Conservation (phyloP, 2,329 filamentous ascomycete genomes). For the Chaetomium sp. region DNA sequence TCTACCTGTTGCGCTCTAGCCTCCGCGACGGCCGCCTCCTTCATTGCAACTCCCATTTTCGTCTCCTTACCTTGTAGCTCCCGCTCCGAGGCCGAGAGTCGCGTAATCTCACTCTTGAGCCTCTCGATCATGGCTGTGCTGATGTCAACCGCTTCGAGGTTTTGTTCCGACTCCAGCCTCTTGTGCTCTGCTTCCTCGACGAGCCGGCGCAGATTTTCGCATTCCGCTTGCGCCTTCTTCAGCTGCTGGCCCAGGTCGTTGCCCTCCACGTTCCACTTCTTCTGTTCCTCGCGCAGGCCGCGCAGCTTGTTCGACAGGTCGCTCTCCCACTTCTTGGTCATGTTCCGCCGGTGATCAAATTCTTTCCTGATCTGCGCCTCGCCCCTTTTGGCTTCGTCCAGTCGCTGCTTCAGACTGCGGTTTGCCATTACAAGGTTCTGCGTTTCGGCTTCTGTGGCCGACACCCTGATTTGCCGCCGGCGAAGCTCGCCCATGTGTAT, state of each 20-base stretch:
- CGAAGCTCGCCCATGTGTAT: conserved; percentile 79
- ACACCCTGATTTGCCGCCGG: conserved; percentile 72
- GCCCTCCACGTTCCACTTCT: conserved; percentile 62
- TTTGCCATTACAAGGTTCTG: conserved; percentile 80
- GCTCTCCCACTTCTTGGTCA: conserved; percentile 77
- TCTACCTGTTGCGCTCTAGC: conserved; percentile 61
- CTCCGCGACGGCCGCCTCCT: conserved; percentile 60
- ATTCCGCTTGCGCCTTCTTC: conserved; percentile 59
- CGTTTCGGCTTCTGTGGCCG: conserved; percentile 77
- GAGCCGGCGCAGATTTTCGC: conserved; percentile 64
- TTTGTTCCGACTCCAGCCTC: conserved; percentile 65
- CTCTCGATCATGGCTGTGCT: conserved; percentile 62
- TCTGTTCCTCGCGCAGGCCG: conserved; percentile 68
- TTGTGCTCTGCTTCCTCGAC: conserved; percentile 70
- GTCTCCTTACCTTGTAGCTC: conserved; percentile 66
- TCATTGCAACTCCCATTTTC: conserved; percentile 58
- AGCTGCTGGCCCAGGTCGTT: conserved; percentile 61
- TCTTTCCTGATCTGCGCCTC: conserved; percentile 73
- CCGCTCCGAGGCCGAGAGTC: conserved; percentile 62
- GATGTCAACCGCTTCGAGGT: conserved; percentile 63
- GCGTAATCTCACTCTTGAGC: conserved; percentile 60
- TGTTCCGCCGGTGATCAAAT: conserved; percentile 68
- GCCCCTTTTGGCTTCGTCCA: conserved; percentile 71
- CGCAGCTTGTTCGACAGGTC: conserved; percentile 69
- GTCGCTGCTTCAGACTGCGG: conserved; percentile 69